phyloP scores from a whole-genome alignment of 2,329 filamentous ascomycete genomes.

The Thyridium curvatum region DNA sequence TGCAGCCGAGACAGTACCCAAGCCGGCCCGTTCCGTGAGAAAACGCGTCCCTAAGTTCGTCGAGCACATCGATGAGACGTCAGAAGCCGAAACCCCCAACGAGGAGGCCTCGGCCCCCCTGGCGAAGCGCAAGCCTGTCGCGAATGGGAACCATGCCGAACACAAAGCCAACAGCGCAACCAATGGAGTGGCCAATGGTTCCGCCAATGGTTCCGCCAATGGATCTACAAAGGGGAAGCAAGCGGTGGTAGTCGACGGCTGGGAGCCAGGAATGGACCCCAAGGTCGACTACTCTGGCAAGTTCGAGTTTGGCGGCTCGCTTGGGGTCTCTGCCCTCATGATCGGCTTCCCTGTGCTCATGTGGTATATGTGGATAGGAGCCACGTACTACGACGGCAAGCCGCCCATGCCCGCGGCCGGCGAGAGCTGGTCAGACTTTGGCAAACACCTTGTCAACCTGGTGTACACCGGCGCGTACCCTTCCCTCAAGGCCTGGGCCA shows the following conservation, averaged over 20 bases:
- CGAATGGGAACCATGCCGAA: constrained; percentile 18
- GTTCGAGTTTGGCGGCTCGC: constrained; percentile 81
- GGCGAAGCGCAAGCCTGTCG: constrained; percentile 15
- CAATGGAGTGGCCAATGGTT: constrained; percentile 10
- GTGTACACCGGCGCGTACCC: constrained; percentile 84
- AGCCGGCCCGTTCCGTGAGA: constrained; percentile 26
- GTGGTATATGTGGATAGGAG: constrained; percentile 99
- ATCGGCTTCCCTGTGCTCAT: constrained; percentile 87
- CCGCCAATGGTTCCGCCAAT: constrained; percentile 12
- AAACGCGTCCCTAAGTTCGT: constrained; percentile 43
- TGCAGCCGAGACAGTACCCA: constrained; percentile 32
- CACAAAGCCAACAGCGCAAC: constrained; percentile 13
- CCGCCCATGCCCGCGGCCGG: constrained; percentile 62
- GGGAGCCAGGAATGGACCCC: constrained; percentile 52
- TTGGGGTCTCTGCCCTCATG: constrained; percentile 82
- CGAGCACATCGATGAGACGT: constrained; percentile 42
- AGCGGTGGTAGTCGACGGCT: constrained; percentile 44
- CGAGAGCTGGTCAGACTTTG: constrained; percentile 66
- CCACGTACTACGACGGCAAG: constrained; percentile 84
- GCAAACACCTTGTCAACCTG: constrained; percentile 61
- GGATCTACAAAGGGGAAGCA: constrained; percentile 12
- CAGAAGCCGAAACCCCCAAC: constrained; percentile 28
- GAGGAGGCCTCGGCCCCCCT: constrained; percentile 15
- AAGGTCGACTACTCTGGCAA: constrained; percentile 58
- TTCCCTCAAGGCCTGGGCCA: constrained; percentile 73